Conservation (phyloP, 345 rosid genomes). For the Sapria himalayana region DNA sequence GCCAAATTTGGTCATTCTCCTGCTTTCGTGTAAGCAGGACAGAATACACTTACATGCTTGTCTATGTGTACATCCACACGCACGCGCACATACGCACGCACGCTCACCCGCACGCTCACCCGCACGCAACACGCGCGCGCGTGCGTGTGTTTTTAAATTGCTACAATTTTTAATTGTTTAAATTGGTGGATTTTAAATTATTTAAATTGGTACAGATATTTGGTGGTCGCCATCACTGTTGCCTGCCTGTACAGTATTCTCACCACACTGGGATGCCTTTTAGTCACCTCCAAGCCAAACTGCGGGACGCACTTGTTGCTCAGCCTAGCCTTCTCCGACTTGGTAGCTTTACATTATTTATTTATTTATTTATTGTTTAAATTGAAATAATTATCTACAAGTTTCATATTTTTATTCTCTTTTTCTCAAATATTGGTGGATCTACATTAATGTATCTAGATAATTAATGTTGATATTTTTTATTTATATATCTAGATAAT, state of each 20-base stretch:
- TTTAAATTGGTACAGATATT: slow-evolving; percentile 26
- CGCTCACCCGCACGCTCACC: too few relatives aligned
- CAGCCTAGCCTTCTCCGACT: slow-evolving; percentile 23
- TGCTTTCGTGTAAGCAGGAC: slow-evolving; percentile 37
- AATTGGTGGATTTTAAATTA: not conserved
- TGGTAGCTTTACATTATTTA: slow-evolving; percentile 17
- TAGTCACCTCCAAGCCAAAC: slow-evolving; percentile 18
- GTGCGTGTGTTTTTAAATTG: not conserved
- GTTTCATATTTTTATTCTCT: not conserved
- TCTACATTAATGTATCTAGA: too few relatives aligned
- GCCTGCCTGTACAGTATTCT: slow-evolving; percentile 39
- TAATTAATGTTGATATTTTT: too few relatives aligned
- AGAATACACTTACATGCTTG: not conserved
- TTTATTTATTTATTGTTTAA: not conserved
- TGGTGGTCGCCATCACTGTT: slow-evolving; percentile 36
- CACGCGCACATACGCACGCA: too few relatives aligned
- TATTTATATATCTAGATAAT: too few relatives aligned
- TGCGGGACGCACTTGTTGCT: slow-evolving; percentile 17
- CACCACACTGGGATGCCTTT: slow-evolving; percentile 28
- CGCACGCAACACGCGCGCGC: too few relatives aligned
- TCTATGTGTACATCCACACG: too few relatives aligned
- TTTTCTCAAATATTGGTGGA: too few relatives aligned
- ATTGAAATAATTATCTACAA: not conserved
- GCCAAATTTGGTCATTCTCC: slow-evolving; percentile 59
- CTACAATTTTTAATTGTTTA: not conserved